Conservation (phyloP, 2,329 filamentous ascomycete genomes). For the Cucurbitaria berberidis region DNA sequence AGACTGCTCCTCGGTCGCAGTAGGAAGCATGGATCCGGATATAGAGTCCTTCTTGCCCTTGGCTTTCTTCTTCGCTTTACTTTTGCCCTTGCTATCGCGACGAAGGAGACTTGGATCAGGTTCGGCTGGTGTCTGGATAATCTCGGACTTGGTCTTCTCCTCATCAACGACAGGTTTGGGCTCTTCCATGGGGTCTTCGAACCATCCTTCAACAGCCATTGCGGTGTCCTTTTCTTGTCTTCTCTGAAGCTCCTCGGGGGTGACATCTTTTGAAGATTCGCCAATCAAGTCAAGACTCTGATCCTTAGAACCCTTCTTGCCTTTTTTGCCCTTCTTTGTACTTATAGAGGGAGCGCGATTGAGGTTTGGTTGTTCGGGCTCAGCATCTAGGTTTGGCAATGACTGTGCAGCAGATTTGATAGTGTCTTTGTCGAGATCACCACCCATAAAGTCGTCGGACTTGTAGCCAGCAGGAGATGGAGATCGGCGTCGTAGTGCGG, state of each 20-base stretch:
- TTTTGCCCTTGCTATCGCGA: constrained; percentile 31
- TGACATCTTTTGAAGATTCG: constrained; percentile 18
- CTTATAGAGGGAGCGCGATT: constrained; percentile 8
- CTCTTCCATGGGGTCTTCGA: constrained; percentile 8
- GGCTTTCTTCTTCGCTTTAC: constrained; percentile 33
- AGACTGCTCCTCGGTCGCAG: constrained; percentile 4
- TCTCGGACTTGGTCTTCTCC: constrained; percentile 7
- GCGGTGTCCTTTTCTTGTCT: constrained; percentile 31
- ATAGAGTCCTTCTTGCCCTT: constrained; percentile 39
- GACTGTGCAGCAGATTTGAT: constrained; percentile 21
- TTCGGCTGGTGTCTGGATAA: constrained; percentile 12
- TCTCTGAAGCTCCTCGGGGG: constrained; percentile 26
- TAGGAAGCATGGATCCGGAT: constrained; percentile 3
- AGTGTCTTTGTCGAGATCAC: constrained; percentile 26
- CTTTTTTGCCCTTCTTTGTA: constrained; percentile 42
- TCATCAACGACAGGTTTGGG: constrained; percentile 10
- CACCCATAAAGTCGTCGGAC: constrained; percentile 28
- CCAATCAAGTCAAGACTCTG: constrained; percentile 12
- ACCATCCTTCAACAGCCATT: constrained; percentile 34
- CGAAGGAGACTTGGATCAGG: constrained; percentile 21
- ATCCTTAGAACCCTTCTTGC: constrained; percentile 37
- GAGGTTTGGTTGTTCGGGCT: neutral
- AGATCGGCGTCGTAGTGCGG: constrained; percentile 21
- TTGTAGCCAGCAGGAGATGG: constrained; percentile 20
- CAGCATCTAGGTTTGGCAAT: constrained; percentile 1